Evolutionary conservation across 768 basidiomycete genomes (phyloP).

Genomic region (Pilatotrama ljubarskyi): DNA sequence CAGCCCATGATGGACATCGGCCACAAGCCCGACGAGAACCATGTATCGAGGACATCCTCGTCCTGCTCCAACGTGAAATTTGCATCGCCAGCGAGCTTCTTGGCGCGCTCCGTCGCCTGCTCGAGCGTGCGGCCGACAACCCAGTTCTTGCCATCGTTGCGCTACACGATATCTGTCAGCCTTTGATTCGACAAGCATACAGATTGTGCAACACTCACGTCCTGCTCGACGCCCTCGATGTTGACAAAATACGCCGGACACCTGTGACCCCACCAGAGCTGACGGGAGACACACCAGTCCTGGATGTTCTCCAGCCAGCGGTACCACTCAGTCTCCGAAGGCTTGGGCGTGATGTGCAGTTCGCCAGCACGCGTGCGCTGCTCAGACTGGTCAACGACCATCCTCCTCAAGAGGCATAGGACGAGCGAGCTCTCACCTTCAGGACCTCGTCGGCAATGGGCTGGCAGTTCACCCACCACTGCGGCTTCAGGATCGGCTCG

Average conservation of each 20-base stretch:
- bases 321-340: conserved; percentile 93
- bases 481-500: conserved; percentile 92
- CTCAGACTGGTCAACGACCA: conserved; percentile 1
- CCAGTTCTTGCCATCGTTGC: conserved; percentile 78
- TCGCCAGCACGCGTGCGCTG: conserved; percentile 91
- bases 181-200: neutral
- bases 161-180: conserved; percentile 37
- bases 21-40: conserved; percentile 98
- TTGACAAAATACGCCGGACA: conserved; percentile 92
- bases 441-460: conserved; percentile 88
- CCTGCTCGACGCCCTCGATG: conserved; percentile 72
- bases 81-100: conserved; percentile 59
- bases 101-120: conserved; percentile 77
- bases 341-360: conserved; percentile 76
- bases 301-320: conserved; percentile 94
- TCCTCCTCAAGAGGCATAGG: neutral
- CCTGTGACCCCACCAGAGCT: conserved; percentile 99
- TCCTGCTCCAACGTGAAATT: conserved; percentile 86
- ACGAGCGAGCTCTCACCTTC: conserved; percentile 49
- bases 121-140: conserved; percentile 81
- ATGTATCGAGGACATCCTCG: conserved; percentile 96
- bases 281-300: conserved; percentile 99
- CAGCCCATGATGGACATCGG: conserved; percentile 97
- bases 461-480: conserved; percentile 98
- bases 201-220: conserved; percentile 45